phyloP scores from a whole-genome alignment of 495 filamentous ascomycete genomes.

The Trichoderma erinaceum region DNA sequence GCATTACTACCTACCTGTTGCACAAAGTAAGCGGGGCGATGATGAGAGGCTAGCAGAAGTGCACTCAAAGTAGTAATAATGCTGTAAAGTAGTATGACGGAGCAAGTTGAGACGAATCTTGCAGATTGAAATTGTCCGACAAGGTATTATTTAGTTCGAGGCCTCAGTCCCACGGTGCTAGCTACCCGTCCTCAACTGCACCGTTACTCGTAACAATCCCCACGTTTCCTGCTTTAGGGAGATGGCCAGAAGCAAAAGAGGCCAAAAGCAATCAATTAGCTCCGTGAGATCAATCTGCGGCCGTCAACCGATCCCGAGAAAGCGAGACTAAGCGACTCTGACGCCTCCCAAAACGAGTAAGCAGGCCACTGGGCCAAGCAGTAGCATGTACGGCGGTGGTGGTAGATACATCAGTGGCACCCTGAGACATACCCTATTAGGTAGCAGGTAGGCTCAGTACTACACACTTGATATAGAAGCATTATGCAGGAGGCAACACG shows the following conservation, averaged over 20 bases:
- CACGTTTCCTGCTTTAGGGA: conserved; percentile 10
- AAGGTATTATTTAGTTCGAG: not conserved
- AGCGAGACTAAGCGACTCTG: conserved; percentile 8
- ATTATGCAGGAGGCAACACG: too few species aligned
- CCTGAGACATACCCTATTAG: too few species aligned
- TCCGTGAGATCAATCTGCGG: conserved; percentile 13
- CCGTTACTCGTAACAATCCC: not conserved
- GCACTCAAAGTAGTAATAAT: not conserved
- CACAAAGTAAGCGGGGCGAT: not conserved
- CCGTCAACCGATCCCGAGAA: conserved; percentile 13
- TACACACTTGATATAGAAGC: too few species aligned
- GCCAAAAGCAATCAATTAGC: not conserved
- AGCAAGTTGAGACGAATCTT: not conserved
- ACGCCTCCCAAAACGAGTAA: conserved; percentile 12
- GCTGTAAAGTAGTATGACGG: not conserved
- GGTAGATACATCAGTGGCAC: too few species aligned
- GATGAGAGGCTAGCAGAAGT: not conserved
- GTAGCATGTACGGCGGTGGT: too few species aligned
- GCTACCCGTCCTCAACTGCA: not conserved
- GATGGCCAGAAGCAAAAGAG: not conserved
- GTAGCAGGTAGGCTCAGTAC: too few species aligned
- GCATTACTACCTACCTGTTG: not conserved
- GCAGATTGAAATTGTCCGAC: conserved; percentile 8
- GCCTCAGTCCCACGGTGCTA: not conserved
- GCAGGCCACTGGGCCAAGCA: conserved; percentile 4